Percentiles rank a stretch among this genome's conserved stretches.
These are phyloP conservation scores for Violaceomyces palustris DNA, from an alignment of 1,284 basidiomycete species.

Conservation along the genomic window DNA sequence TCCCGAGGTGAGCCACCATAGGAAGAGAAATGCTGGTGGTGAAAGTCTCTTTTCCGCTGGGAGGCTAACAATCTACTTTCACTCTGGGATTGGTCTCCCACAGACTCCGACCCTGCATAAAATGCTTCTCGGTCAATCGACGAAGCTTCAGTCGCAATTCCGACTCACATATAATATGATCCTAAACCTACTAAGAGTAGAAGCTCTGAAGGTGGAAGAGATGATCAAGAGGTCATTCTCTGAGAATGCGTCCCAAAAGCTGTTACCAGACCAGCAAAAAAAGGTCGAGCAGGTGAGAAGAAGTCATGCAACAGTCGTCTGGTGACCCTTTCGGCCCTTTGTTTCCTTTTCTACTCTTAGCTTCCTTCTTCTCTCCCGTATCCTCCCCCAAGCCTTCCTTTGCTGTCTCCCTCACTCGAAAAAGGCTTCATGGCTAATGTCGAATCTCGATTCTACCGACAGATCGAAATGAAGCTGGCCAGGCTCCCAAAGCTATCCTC, in stretches of 20 bases:
- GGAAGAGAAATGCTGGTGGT: no score
- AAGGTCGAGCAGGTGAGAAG: slow-evolving; percentile 59
- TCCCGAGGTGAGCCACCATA: slow-evolving; percentile 67
- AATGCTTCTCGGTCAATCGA: slow-evolving; percentile 90
- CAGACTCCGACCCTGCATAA: slow-evolving; percentile 70
- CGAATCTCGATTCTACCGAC: slow-evolving; percentile 56
- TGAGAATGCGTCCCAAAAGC: slow-evolving; percentile 87
- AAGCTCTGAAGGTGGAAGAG: slow-evolving; percentile 92
- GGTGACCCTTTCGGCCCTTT: no score
- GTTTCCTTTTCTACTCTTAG: no score
- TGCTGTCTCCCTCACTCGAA: no score
- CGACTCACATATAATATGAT: slow-evolving; percentile 99
- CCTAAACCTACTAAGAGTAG: slow-evolving; percentile 88
- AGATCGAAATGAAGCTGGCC: slow-evolving; percentile 72
- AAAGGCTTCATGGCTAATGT: not conserved
- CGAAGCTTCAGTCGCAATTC: slow-evolving; percentile 93
- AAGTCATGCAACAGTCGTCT: no score
- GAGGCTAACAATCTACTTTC: not conserved
- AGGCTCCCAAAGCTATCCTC: slow-evolving; percentile 63
- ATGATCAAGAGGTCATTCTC: slow-evolving; percentile 99
- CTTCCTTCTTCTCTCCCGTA: no score
- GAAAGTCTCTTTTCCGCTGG: not conserved
- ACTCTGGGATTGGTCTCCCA: not conserved
- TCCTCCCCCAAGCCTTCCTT: no score
- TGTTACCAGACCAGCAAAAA: slow-evolving; percentile 88